Conservation (phyloP, 2,329 filamentous ascomycete species). For the Aspergillus awamori region DNA sequence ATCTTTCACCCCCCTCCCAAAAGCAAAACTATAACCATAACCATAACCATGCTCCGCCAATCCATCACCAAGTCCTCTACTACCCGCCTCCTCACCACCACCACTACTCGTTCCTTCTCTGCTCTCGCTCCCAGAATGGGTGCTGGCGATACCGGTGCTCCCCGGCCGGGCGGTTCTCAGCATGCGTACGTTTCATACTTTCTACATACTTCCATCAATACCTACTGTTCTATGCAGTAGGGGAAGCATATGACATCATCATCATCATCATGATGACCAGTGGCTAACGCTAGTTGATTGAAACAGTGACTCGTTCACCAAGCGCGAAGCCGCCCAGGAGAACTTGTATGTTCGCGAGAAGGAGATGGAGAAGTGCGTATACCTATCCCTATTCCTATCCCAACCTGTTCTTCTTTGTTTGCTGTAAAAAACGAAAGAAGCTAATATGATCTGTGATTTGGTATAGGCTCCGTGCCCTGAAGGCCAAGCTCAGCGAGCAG, state of each 20-base stretch:
- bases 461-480: constrained; percentile 67
- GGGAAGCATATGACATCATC: constrained; percentile 24
- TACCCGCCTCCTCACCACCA: constrained; percentile 51
- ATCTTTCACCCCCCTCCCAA: neutral
- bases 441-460: neutral
- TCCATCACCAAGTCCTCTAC: constrained; percentile 59
- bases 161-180: constrained; percentile 39
- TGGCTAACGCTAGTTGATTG: constrained; percentile 10
- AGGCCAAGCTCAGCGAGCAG: constrained; percentile 71
- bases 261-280: constrained; percentile 8
- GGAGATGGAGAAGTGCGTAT: constrained; percentile 77
- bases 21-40: constrained; percentile 9
- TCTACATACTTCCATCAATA: neutral
- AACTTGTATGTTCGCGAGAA: constrained; percentile 81
- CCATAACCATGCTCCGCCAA: constrained; percentile 66
- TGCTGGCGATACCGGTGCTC: constrained; percentile 68
- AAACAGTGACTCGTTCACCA: constrained; percentile 83
- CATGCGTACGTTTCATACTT: constrained; percentile 38
- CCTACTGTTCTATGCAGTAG: neutral
- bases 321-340: constrained; percentile 85
- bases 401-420: no score
- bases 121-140: constrained; percentile 65
- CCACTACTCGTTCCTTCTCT: constrained; percentile 60
- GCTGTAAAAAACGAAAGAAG: neutral
- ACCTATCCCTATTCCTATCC: neutral